Evolutionary conservation across 805 yeast genomes (phyloP).

Genomic region (Cyberlindnera bimundalis): DNA sequence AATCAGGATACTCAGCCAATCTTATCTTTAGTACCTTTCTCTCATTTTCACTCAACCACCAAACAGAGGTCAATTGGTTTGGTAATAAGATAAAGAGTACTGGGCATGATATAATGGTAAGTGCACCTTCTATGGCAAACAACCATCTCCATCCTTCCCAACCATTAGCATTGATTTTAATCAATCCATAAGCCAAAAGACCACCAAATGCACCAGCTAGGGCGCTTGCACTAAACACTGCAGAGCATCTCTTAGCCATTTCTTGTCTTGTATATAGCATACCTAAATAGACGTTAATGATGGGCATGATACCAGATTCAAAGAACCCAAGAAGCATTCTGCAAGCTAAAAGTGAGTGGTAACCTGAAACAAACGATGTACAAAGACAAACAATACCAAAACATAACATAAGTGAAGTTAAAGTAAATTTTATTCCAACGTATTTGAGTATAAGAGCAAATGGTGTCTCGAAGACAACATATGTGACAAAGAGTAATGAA

Average conservation of each 20-base stretch:
- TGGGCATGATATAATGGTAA: conserved; percentile 38
- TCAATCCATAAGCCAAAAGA: conserved; percentile 45
- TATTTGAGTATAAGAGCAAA: conserved; percentile 36
- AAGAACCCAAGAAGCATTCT: conserved; percentile 49
- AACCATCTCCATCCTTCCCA: conserved; percentile 50
- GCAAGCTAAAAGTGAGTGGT: conserved; percentile 41
- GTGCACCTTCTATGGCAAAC: conserved; percentile 47
- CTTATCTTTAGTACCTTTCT: conserved; percentile 35
- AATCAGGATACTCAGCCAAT: conserved; percentile 33
- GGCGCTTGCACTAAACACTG: conserved; percentile 26
- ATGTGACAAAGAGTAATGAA: conserved; percentile 45
- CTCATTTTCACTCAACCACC: conserved; percentile 41
- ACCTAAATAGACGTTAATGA: conserved; percentile 44
- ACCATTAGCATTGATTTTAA: conserved; percentile 36
- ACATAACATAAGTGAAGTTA: conserved; percentile 31
- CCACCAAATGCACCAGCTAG: conserved; percentile 54
- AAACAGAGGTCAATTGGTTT: conserved; percentile 35
- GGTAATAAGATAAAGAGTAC: conserved; percentile 35
- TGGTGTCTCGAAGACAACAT: conserved; percentile 37
- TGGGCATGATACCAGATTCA: conserved; percentile 51
- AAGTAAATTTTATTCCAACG: conserved; percentile 34
- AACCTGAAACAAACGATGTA: conserved; percentile 40
- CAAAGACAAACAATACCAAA: conserved; percentile 41
- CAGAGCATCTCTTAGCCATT: conserved; percentile 41
- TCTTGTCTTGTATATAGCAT: conserved; percentile 46